Base-by-base conservation (phyloP, 2,329 filamentous ascomycete species). In the Podosphaera xanthii region DNA sequence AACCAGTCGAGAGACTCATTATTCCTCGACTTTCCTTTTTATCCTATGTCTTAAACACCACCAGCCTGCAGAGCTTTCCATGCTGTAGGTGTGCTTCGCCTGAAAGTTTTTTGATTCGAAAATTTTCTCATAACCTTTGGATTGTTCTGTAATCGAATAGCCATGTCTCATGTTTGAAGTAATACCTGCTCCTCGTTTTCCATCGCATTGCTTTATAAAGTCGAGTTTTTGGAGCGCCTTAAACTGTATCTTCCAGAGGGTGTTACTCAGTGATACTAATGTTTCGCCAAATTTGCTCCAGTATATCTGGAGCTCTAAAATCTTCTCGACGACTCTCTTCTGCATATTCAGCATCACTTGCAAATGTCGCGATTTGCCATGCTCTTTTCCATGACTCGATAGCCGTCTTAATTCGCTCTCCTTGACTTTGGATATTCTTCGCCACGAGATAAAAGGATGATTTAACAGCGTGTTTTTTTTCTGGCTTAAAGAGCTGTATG, bases 391-490 rank as follows among this genome's bases (percentile, higher is more conserved):
- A 64, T 10, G n/a, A 44, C 10, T 55, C 12, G 22, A 65, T 57
- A 1, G 60, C 58, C 2, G 10, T 35, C 3, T 54, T 61, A 31
- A 60, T 62, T 38, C 31, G 48, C n/a, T 56, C 58, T 31, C n/a
- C 30, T 10, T 58, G 49, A n/a, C 58, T 46, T 12, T 60, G 30
- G 36, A 60, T 57, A 57, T 65, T 50, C 50, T 62, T 65, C 6
- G 66, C 66, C 48, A 67, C 59, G 46, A 67, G 59, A 58, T 67
- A 67, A 50, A 67, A 67, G 6, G 64, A 64, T 5, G 60, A 63
- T 36, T 63, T 60, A 4, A 57, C 62, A 9, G 52, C 59, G 57
- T 66, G 65, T 42, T 61, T 61, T 36, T 38, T 61, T 10, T n/a
- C 14, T n/a, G 66, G 62, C 49, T 67, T 67, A 58, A 66, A 66